Base-by-base conservation (phyloP, 2,329 filamentous ascomycete species). In the Paramyrothecium sp. region DNA sequence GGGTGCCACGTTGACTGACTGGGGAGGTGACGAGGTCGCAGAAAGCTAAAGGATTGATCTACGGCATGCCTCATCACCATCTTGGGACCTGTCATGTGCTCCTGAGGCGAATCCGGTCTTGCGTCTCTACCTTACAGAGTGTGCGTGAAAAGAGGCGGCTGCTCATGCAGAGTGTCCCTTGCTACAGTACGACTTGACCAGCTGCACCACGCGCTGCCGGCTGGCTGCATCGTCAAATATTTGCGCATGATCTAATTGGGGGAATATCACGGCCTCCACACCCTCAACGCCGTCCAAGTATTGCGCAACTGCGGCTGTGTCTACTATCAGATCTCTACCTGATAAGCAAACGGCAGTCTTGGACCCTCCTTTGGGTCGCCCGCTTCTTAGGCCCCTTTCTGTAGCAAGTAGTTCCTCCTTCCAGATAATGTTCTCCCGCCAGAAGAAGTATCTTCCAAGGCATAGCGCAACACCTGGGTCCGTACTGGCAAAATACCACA, bases 371-470 rank as follows among this genome's bases (percentile, higher is more conserved):
- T 65, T 58, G 60, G 54, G 12, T 17, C 11, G 55, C 7, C 60
- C 61, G 3, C 57, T 54, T 60, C 51, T 58, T 46, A 48, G 46
- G 22, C 55, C 50, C 26, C 30, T 41, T 19, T 58, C 54, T 20
- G 55, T 58, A 0, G 50, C 58, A 38, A 80, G 60, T 50, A 90
- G 69, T 59, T 89, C 85, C 51, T 90, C 85, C 62, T 84, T 85
- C 88, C 89, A 91, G 8, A 89, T 72, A 44, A 89, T 84, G 61
- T 88, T 90, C 62, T 90, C 81, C 23, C 78, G 78, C 89, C 89
- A 91, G 71, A 89, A 90, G 72, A 91, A 90, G 63, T 87, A 81
- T 3, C 88, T 75, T 0, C 81, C 83, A 1, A 91, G 74, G 11
- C 83, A 85, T 56, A 88, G 81, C 11, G 88, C 82, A 2, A 89